Evolutionary conservation across 768 basidiomycete species (phyloP).

Genomic region (Podaxis sp.): DNA sequence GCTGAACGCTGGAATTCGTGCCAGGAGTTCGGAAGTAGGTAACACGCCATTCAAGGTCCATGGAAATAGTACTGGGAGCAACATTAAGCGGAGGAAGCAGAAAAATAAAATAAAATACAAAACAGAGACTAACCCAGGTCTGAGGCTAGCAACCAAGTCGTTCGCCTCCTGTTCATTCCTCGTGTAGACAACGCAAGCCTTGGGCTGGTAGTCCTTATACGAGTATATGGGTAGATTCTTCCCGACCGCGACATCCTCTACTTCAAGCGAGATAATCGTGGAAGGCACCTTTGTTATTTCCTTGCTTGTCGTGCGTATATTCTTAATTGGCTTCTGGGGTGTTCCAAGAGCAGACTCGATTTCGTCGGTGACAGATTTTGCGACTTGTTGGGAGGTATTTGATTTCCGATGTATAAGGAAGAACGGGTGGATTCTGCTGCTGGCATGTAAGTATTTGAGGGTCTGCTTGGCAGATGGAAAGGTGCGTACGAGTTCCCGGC

Average conservation of each 20-base stretch:
- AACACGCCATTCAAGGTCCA: conserved; percentile 36
- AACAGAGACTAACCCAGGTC: conserved; percentile 21
- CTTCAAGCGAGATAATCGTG: not conserved
- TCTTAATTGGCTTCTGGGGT: not conserved
- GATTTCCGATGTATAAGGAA: not conserved
- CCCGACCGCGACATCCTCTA: not conserved
- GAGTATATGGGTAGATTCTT: conserved; percentile 25
- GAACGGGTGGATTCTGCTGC: not conserved
- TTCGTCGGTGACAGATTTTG: not conserved
- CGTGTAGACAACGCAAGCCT: conserved; percentile 27
- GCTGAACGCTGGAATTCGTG: not conserved
- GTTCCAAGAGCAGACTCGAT: not conserved
- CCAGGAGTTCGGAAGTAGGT: conserved; percentile 15
- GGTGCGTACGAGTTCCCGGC: not conserved
- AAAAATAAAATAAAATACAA: not conserved
- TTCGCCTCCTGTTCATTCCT: conserved; percentile 30
- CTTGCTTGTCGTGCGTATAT: not conserved
- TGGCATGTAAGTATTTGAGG: not conserved
- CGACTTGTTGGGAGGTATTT: not conserved
- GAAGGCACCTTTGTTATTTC: not conserved
- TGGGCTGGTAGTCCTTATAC: conserved; percentile 29
- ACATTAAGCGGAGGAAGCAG: not conserved
- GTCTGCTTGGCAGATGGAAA: not conserved
- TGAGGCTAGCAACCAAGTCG: conserved; percentile 28
- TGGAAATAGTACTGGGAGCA: conserved; percentile 26